These are phyloP conservation scores for Ophiostoma ulmi DNA, from an alignment of 2,329 filamentous ascomycete species.

Conservation along the genomic window DNA sequence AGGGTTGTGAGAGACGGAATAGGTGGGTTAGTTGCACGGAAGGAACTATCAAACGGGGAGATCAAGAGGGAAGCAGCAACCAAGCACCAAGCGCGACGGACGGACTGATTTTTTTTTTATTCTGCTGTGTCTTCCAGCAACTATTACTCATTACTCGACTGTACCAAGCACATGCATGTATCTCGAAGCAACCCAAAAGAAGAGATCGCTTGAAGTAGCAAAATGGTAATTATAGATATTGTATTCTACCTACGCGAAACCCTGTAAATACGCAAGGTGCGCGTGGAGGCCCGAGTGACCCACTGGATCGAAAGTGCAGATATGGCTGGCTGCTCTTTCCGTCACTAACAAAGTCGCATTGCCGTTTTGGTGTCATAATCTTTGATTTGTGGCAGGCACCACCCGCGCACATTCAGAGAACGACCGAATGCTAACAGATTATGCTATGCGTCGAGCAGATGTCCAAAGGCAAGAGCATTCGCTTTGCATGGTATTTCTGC, in stretches of 20 bases:
- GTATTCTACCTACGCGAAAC: not conserved
- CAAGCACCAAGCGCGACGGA: no score
- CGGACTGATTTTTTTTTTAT: not conserved
- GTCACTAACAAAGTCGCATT: not conserved
- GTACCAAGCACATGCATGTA: slow-evolving; percentile 3
- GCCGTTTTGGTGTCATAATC: not conserved
- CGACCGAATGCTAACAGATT: not conserved
- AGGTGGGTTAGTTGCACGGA: not conserved
- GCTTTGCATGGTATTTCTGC: not conserved
- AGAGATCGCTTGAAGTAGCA: slow-evolving; percentile 11
- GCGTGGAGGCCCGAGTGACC: not conserved
- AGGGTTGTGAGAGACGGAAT: not conserved
- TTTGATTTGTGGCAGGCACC: not conserved
- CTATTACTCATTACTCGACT: accelerated
- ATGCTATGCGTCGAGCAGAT: not conserved
- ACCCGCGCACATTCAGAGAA: not conserved
- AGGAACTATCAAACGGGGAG: not conserved
- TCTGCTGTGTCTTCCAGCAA: not conserved
- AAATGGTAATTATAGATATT: not conserved
- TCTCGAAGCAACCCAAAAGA: not conserved
- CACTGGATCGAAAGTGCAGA: not conserved
- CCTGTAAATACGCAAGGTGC: not conserved
- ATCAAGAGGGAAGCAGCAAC: not conserved
- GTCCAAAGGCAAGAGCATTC: not conserved
- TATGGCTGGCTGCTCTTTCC: not conserved